Conservation (phyloP, 306 rosid species). For the Glycine soja region DNA sequence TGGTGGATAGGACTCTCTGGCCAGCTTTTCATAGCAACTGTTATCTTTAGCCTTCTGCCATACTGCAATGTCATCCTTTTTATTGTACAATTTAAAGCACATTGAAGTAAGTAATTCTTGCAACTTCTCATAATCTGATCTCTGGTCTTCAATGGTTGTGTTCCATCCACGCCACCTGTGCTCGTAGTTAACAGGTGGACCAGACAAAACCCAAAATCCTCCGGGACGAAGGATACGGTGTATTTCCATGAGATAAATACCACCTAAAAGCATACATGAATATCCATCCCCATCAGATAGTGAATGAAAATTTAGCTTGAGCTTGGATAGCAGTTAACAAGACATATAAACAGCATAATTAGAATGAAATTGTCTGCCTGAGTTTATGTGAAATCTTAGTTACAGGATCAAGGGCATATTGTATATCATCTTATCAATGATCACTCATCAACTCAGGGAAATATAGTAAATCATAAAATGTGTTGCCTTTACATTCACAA, state of each 20-base stretch:
- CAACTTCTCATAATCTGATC: slow-evolving; percentile 78
- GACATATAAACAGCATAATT: background rate
- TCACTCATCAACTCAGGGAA: background rate
- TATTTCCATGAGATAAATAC: slow-evolving; percentile 85
- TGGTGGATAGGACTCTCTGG: slow-evolving; percentile 74
- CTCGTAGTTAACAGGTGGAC: slow-evolving; percentile 96
- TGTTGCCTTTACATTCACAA: background rate
- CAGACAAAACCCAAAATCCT: slow-evolving; percentile 96
- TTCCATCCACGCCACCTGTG: slow-evolving; percentile 95
- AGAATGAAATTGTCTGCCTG: background rate
- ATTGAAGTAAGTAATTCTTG: slow-evolving; percentile 77
- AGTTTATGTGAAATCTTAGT: slow-evolving; percentile 22
- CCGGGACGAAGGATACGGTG: slow-evolving; percentile 97
- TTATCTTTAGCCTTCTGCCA: slow-evolving; percentile 85
- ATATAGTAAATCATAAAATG: background rate
- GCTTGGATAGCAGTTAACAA: background rate
- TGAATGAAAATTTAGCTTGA: background rate
- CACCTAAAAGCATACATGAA: slow-evolving; percentile 64
- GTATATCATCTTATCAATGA: background rate
- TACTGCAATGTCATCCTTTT: slow-evolving; percentile 92
- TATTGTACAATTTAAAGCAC: slow-evolving; percentile 90
- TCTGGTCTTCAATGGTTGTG: slow-evolving; percentile 88
- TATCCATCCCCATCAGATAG: background rate
- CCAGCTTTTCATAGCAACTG: slow-evolving; percentile 70
- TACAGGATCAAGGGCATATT: background rate